Percentiles rank a stretch among this genome's conserved stretches.
Evolutionary conservation across 129 eudicot genomes (phyloP).

Genomic region (Flaveria bidentis): DNA sequence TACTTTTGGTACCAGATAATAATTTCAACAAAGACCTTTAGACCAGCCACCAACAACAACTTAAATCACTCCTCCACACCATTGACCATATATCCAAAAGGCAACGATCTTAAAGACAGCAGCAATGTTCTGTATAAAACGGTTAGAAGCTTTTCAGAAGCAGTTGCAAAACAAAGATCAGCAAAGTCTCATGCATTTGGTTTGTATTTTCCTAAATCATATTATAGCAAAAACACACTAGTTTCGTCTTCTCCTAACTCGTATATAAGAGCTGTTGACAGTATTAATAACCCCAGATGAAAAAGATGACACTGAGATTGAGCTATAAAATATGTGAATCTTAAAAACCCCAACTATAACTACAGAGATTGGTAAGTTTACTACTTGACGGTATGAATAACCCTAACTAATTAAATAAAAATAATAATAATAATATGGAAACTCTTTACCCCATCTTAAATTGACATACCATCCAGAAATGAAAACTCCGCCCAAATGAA

Average conservation of each 20-base stretch:
- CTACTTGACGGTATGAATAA: conserved; percentile 16
- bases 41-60: neutral
- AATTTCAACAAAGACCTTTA: neutral
- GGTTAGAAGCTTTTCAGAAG: too few species aligned
- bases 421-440: neutral
- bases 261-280: neutral
- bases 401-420: conserved; percentile 6
- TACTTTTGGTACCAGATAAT: too few species aligned
- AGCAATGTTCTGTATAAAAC: too few species aligned
- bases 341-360: conserved; percentile 8
- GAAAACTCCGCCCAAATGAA: conserved; percentile 31
- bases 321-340: neutral
- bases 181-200: neutral
- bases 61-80: neutral
- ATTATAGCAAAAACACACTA: neutral
- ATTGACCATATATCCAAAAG: neutral
- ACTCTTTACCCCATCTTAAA: conserved; percentile 27
- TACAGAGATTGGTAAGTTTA: neutral
- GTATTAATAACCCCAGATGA: neutral
- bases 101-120: neutral
- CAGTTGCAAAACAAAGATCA: neutral
- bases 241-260: neutral
- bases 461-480: conserved; percentile 48
- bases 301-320: neutral
- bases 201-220: neutral